Conservation (phyloP, 2,329 filamentous ascomycete genomes). For the Blastomyces silverae region DNA sequence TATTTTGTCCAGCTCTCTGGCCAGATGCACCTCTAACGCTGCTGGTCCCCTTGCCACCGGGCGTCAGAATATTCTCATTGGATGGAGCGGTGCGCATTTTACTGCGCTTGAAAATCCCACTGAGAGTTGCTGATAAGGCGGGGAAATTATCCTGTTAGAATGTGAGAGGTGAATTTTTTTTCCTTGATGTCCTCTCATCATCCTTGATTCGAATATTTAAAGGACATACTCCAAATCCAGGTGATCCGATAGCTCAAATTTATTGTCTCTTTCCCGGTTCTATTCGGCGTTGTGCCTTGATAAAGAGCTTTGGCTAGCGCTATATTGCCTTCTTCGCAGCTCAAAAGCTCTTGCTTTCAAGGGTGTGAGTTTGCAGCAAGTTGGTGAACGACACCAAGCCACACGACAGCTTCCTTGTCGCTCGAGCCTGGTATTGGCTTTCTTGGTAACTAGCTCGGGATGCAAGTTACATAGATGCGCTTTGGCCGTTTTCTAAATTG, state of each 20-base stretch:
- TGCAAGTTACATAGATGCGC: background rate
- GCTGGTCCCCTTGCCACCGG: background rate
- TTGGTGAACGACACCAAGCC: slow-evolving; percentile 2
- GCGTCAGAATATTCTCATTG: background rate
- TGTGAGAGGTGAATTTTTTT: background rate
- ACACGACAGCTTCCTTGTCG: background rate
- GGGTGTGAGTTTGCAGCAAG: background rate
- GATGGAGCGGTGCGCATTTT: background rate
- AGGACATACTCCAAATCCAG: background rate
- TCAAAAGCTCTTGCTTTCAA: background rate
- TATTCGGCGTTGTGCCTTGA: background rate
- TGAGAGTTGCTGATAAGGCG: background rate
- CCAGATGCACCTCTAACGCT: background rate
- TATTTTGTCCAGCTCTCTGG: background rate
- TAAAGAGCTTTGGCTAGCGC: background rate
- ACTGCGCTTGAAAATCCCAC: background rate
- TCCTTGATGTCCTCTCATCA: slow-evolving; percentile 2
- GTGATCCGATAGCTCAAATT: background rate
- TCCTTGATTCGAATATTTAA: slow-evolving; percentile 2
- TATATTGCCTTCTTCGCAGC: slow-evolving; percentile 1
- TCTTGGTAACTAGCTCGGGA: background rate
- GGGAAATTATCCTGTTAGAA: slow-evolving; percentile 2
- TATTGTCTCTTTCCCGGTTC: background rate
- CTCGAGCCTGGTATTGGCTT: background rate
- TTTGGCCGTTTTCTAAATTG: slow-evolving; percentile 5